These are phyloP conservation scores for Cruciata laevipes DNA, from an alignment of 257 asterid genomes.

Conservation along the genomic window DNA sequence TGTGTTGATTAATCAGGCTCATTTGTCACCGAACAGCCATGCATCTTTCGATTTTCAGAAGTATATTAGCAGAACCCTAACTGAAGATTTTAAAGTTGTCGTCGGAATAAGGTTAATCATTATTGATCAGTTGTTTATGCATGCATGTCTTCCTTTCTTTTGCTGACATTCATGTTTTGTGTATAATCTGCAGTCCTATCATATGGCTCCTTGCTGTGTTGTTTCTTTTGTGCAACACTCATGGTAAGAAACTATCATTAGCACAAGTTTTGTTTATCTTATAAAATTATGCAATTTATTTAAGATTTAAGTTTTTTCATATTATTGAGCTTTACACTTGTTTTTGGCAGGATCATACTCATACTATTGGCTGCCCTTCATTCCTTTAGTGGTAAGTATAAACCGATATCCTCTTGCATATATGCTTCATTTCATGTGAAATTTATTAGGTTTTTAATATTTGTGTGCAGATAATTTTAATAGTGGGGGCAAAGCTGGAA, in stretches of 20 bases:
- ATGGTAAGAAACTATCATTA: conserved; percentile 51
- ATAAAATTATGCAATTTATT: no score
- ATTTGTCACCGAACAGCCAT: conserved; percentile 69
- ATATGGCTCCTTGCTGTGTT: conserved; percentile 77
- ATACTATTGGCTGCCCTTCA: conserved; percentile 79
- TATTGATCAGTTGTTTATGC: background rate
- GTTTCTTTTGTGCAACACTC: conserved; percentile 74
- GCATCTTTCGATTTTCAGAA: conserved; percentile 57
- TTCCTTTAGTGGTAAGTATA: conserved; percentile 61
- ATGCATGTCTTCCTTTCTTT: background rate
- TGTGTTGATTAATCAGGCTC: conserved; percentile 49
- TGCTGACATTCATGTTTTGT: no score
- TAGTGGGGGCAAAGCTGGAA: conserved; percentile 77
- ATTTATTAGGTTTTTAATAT: background rate
- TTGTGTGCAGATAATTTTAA: conserved; percentile 47
- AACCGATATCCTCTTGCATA: background rate
- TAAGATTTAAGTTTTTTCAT: no score
- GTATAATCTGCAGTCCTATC: conserved; percentile 42
- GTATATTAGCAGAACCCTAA: conserved; percentile 72
- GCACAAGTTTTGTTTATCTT: no score
- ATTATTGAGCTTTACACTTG: background rate
- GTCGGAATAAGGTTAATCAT: conserved; percentile 72
- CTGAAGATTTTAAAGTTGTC: conserved; percentile 85
- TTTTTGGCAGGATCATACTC: conserved; percentile 68
- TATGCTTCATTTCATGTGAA: background rate